Base-by-base conservation (phyloP, 2,329 filamentous ascomycete species). In the Aulographum hederae region DNA sequence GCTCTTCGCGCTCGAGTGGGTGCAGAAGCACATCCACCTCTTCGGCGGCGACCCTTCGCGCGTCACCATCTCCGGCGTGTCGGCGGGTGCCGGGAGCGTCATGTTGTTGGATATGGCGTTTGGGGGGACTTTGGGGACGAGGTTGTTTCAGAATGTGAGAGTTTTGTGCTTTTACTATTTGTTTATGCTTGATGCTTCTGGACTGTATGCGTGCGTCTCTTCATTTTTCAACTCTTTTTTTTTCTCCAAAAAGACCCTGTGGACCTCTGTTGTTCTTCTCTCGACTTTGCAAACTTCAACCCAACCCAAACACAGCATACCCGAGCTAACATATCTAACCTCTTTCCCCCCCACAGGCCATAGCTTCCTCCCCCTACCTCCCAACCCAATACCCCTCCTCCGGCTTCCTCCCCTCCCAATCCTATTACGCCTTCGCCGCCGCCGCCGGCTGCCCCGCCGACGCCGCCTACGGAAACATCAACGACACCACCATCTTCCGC, bases 31-130 rank as follows among this genome's bases (percentile, higher is more conserved):
- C 37, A 56, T 56, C 23, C 43, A 47, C 32, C 39, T 46, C 2
- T 56, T 56, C 30, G 53, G 53, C 15, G 53, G 53, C 6, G 52
- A 56, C 38, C 44, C 44, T 21, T 41, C 50, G 33, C 41, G 44
- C 16, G 52, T 56, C 5, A 56, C 53, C 0, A 41, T 56, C 2
- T 43, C 54, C 20, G 53, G 53, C 12, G 51, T 55, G 32, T 47
- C 43, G 10, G 53, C 53, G 23, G 52, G 53, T 21, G 53, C 47
- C 11, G 52, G 51, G 5, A 44, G 39, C 26, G 52, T 56, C 33
- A 48, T 54, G 31, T 25, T 33, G 15, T 25, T 27, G 12, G 31
- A 18, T 8, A 27, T 33, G 31, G 31, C 31, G 5, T 33, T 27
- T n/a, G 31, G 31, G 15, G 23, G 31, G 17, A 18, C 15, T 8